Base-by-base conservation (phyloP, 2,329 filamentous ascomycete species). In the Elsinoe arachidis region DNA sequence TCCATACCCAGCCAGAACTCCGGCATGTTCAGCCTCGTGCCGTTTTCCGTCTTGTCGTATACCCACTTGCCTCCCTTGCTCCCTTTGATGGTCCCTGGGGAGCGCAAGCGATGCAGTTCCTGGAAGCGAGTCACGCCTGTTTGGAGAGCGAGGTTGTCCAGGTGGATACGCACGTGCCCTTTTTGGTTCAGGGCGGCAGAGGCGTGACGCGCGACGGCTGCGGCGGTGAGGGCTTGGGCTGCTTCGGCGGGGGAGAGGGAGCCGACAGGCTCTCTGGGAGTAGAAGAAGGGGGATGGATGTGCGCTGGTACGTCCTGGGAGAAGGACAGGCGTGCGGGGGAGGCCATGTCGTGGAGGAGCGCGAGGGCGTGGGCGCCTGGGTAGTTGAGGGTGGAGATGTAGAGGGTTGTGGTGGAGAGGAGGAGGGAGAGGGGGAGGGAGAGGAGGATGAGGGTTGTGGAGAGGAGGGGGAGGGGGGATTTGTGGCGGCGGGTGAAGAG, bases 321-420 rank as follows among this genome's bases (percentile, higher is more conserved):
- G 30, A 26, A 33, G n/a, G 41, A 53, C 5, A 30, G 26, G 26
- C 26, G 5, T 5, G 12, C 9, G 30, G 30, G 19, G 17, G 61
- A 17, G 11, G 66, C 61, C 7, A 65, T 41, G 21, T 62, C 59
- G 59, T 78, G 74, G 1, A 79, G 69, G 10, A 66, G 63, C 21
- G 66, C 65, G 9, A 97, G 77, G 1, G 91, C 93, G 59, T 88
- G 82, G 19, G 89, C 93, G 49, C 93, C 93, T 1, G 93, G 93
- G 68, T 99, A 99, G 73, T 96, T 99, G 58, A 95, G 82, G 12
- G 88, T 86, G 0, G 90, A 96, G 59, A 95, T 75, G 26, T 86
- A 78, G 1, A 96, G 82, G 73, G 95, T 82, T 33, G 73, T 79
- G 2, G 78, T 76, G 58, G 86, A 88, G 35, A 81, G 75, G 4